Conservation (phyloP, 805 yeast species). For the Candida incommunis region DNA sequence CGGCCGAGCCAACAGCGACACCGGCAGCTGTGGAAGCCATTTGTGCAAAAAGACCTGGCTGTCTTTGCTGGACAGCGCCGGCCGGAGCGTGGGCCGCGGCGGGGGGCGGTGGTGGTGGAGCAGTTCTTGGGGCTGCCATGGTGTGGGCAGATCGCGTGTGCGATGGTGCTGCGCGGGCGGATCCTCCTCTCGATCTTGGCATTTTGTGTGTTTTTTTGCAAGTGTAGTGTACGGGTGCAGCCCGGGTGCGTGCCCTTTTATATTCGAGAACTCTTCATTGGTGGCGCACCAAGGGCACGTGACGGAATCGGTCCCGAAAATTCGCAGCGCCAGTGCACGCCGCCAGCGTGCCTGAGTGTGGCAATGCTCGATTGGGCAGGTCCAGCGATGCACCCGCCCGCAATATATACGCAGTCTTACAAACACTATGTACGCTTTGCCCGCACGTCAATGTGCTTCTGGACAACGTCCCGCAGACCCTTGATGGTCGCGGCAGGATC, state of each 20-base stretch:
- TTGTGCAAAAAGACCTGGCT: constrained; percentile 85
- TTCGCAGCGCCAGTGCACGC: too few relatives aligned
- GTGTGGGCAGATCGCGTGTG: constrained; percentile 20
- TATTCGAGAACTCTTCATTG: too few relatives aligned
- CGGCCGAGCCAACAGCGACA: constrained; percentile 96
- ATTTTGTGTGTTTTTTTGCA: constrained; percentile 5
- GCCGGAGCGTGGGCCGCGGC: constrained; percentile 38
- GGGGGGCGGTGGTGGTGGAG: constrained; percentile 29
- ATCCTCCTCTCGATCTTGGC: constrained; percentile 32
- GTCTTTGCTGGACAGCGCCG: constrained; percentile 28
- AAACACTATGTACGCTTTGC: too few relatives aligned
- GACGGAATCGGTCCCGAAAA: too few relatives aligned
- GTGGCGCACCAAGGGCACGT: background rate
- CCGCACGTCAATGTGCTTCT: constrained; percentile 7
- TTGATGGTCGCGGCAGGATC: constrained; percentile 66
- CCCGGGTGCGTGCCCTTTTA: too few relatives aligned
- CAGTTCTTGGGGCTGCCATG: constrained; percentile 49
- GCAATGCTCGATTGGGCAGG: too few relatives aligned
- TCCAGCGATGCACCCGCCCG: too few relatives aligned
- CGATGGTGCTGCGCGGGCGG: constrained; percentile 18
- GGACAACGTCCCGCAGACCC: constrained; percentile 51
- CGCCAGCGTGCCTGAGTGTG: too few relatives aligned
- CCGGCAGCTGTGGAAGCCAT: constrained; percentile 99
- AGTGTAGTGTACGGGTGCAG: too few relatives aligned
- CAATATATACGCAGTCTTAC: too few relatives aligned